Conservation (phyloP, 176 grass and related monocot genomes). For the Aegilops speltoides region DNA sequence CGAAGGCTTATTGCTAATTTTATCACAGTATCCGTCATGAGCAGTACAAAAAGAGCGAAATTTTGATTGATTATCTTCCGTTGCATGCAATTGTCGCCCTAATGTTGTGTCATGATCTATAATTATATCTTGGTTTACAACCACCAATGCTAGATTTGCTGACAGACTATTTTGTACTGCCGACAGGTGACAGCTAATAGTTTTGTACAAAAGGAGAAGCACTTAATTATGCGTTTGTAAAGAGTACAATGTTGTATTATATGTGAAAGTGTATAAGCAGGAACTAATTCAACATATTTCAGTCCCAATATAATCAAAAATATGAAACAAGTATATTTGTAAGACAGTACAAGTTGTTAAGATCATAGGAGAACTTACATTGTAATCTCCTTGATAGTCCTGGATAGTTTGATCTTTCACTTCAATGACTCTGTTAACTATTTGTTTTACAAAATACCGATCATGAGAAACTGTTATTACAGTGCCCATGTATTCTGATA, state of each 20-base stretch:
- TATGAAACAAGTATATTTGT: not conserved
- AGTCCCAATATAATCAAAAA: not conserved
- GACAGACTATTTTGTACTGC: not conserved
- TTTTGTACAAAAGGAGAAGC: not conserved
- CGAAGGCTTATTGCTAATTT: not conserved
- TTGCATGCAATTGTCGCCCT: not conserved
- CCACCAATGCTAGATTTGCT: not conserved
- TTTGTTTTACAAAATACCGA: constrained; percentile 92
- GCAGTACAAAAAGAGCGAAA: not conserved
- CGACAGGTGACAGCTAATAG: not conserved
- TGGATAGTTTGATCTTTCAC: constrained; percentile 77
- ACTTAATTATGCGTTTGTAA: not conserved
- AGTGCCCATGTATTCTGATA: constrained; percentile 85
- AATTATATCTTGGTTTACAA: constrained; percentile 8
- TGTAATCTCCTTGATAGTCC: constrained; percentile 96
- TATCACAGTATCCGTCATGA: not conserved
- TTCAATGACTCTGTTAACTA: constrained; percentile 96
- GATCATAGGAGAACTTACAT: constrained; percentile 55
- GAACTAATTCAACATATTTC: constrained; percentile 11
- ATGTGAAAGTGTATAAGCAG: constrained; percentile 4
- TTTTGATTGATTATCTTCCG: not conserved
- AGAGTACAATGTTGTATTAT: not conserved
- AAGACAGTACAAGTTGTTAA: constrained; percentile 8
- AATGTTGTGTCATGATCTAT: not conserved
- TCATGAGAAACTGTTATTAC: constrained; percentile 98